Evolutionary conservation across 2,329 filamentous ascomycete genomes (phyloP), one percentile per base, ranked within the genome.

Genomic region (Zymoseptoria crescenta): DNA sequence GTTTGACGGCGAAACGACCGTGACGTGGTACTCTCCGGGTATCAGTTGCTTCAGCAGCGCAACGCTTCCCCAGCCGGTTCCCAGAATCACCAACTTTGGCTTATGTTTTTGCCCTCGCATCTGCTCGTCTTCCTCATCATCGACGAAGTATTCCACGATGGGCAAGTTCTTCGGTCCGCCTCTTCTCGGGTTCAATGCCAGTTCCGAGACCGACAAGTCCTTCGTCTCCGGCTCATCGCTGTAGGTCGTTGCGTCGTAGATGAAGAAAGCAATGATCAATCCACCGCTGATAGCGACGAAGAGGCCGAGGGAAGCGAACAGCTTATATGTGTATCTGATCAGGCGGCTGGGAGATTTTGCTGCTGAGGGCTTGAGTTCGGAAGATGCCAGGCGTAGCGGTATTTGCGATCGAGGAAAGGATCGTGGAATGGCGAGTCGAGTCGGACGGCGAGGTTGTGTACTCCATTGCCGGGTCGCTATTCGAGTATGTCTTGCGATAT

Each of bases 161-260:
- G 93, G 94, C 35, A 99, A 77, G 69, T 99, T 96, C 80, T 99
- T 97, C 0, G 93, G 92, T 0, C 94, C 94, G 57, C 94, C 94
- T 60, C 82, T 82, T 64, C 86, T 83, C 1, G 94, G 94, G 59
- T 85, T 86, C 56, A 99, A 78, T 1, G 94, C 94, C 41, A 91
- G 77, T 67, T 90, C 83, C 1, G 92, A 92, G n/a, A 99, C 88
- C 54, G 87, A 82, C 59, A 96, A 85, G 67, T 96, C 92, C 64
- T 79, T 78, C 27, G 81, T 80, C 6, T 80, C 83, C 1, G 83
- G 76, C 52, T 87, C 80, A 64, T 91, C 87, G 60, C 84, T 86
- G 77, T 99, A 99, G 13, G 94, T 99, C 53, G 85, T 87, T 8
- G 92, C 87, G 77, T 99, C 94, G 77, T 96, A 99, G 67, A 94